Evolutionary conservation across 2,329 filamentous ascomycete genomes (phyloP), one percentile per base, ranked within the genome.

Genomic region (Penicillium glabrum): DNA sequence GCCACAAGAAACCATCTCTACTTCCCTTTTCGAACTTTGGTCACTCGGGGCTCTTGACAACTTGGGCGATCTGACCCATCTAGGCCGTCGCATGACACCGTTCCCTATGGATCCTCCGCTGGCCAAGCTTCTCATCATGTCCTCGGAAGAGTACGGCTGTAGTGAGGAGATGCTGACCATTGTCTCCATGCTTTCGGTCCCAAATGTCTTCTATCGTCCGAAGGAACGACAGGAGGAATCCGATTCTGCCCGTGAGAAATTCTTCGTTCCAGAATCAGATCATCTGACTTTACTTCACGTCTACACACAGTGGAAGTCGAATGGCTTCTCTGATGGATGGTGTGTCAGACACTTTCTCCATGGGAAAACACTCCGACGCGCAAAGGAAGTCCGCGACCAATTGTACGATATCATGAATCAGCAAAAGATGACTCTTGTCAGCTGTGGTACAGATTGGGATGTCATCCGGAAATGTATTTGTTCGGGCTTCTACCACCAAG

Each of bases 81-180:
- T 99, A 1, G 95, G 95, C 29, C 86, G 85, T 45, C 93, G 90
- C 65, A 99, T 99, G 95, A 97, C 95, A 26, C 89, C 91, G 1
- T 99, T 98, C 68, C 95, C 95, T 0, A 99, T 99, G 93, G 95
- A 99, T 63, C 95, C 95, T 0, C 93, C 93, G 0, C 81, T 99
- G 10, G 92, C 93, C 8, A 99, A 99, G 75, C 86, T 99, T 13
- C 84, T 99, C 54, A 96, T 99, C 70, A 96, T 90, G 46, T 90
- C 93, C 0, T 89, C 92, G 0, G 89, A 90, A 53, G 88, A 93
- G 61, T 97, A 97, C 72, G 89, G 86, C 46, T 99, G 95, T 76
- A 95, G 89, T 73, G 93, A 98, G 76, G 95, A 99, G 75, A 97
- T 99, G 89, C 85, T 97, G 23, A 98, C 93, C 0, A 98, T 99